A percentile compares a stretch with the other conserved stretches of the same genome.
These are phyloP conservation scores for Hamamelis virginiana DNA, from an alignment of 164 flowering plant species.

Conservation along the genomic window DNA sequence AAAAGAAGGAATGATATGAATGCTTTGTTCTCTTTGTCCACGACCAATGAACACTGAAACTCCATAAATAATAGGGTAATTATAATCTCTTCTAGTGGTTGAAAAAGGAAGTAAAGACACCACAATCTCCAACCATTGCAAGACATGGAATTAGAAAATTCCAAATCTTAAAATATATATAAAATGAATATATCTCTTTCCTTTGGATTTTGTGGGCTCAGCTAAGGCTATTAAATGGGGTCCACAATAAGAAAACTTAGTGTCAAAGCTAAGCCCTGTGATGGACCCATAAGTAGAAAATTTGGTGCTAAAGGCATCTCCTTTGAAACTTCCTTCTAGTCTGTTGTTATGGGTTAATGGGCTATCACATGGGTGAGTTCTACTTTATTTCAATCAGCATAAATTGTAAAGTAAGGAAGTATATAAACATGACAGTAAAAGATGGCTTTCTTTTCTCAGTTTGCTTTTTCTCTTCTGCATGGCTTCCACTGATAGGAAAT, in stretches of 20 bases:
- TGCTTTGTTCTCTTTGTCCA: conserved; percentile 34
- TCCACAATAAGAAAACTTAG: conserved; percentile 32
- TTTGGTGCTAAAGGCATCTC: conserved; percentile 39
- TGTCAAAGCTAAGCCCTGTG: conserved; percentile 31
- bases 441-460: conserved; percentile 45
- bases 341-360: conserved; percentile 35
- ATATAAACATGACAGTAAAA: conserved; percentile 30
- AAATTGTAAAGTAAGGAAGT: neutral
- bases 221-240: conserved; percentile 18
- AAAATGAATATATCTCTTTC: conserved; percentile 42
- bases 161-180: too few species aligned
- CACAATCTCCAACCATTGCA: conserved; percentile 21
- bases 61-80: conserved; percentile 40
- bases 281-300: conserved; percentile 22
- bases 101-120: conserved; percentile 26
- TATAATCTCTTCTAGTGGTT: conserved; percentile 19
- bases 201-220: conserved; percentile 63
- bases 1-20: conserved; percentile 20
- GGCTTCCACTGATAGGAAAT: conserved; percentile 63
- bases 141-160: conserved; percentile 15
- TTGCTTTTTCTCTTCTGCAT: conserved; percentile 43
- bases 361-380: conserved; percentile 46
- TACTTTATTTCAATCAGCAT: conserved; percentile 41
- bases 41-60: conserved; percentile 18
- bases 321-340: conserved; percentile 42